phyloP scores from a whole-genome alignment of 2,329 filamentous ascomycete genomes.

The Fusarium nelsonii region DNA sequence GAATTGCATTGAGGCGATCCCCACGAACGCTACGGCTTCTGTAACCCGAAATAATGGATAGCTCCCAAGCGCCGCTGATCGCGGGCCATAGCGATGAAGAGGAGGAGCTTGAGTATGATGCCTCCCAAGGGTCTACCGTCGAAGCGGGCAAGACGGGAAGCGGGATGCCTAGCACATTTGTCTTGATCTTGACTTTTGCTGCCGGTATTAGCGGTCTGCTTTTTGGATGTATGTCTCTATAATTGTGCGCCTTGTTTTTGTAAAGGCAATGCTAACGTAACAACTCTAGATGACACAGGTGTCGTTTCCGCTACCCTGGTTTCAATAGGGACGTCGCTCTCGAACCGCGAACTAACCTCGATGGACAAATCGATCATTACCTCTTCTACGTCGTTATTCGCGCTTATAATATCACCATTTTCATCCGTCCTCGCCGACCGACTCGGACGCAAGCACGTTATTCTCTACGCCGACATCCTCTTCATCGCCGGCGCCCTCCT shows the following conservation, averaged over 20 bases:
- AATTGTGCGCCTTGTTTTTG: background rate
- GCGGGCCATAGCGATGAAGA: slow-evolving; percentile 50
- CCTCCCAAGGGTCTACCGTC: slow-evolving; percentile 41
- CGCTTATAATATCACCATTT: slow-evolving; percentile 72
- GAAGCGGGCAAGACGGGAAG: slow-evolving; percentile 48
- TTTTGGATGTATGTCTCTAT: slow-evolving; percentile 70
- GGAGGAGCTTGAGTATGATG: slow-evolving; percentile 53
- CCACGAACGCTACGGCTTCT: background rate
- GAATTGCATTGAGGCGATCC: slow-evolving; percentile 17
- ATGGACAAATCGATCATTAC: slow-evolving; percentile 79
- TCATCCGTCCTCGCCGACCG: slow-evolving; percentile 73
- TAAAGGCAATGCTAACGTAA: slow-evolving; percentile 9
- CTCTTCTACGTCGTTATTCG: slow-evolving; percentile 75
- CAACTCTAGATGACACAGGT: slow-evolving; percentile 69
- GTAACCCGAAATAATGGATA: slow-evolving; percentile 49
- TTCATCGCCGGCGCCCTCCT: slow-evolving; percentile 76
- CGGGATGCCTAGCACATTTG: slow-evolving; percentile 61
- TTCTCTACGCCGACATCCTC: slow-evolving; percentile 73
- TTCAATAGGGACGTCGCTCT: slow-evolving; percentile 71
- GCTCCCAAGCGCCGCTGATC: slow-evolving; percentile 57
- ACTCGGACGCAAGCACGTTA: slow-evolving; percentile 71
- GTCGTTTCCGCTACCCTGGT: slow-evolving; percentile 77
- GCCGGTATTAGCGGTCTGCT: slow-evolving; percentile 76
- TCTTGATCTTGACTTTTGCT: slow-evolving; percentile 72
- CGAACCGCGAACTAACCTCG: slow-evolving; percentile 66